Base-by-base conservation (phyloP, 192 early-diverging fungal genomes). In the Backusella australiensis region DNA sequence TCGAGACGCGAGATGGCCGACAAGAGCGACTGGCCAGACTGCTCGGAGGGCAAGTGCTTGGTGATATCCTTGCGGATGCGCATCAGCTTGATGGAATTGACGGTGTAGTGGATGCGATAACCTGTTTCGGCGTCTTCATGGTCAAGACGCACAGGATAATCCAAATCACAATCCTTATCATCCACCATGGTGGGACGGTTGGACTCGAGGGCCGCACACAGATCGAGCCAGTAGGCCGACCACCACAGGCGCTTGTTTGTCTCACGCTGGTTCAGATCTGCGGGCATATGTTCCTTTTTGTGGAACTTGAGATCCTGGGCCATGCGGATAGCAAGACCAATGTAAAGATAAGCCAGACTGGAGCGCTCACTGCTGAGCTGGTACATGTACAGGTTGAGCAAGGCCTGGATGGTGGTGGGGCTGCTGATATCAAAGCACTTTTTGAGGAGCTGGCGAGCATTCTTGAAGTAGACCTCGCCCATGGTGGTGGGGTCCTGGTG, bases 101-200 rank as follows among this genome's bases (percentile, higher is more conserved):
- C 82, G 59, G 76, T 74, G 29, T 78, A 83, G 36, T 80, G 72
- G 14, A 83, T 77, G 12, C 76, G 78, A 49, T 80, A 77, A 0
- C 82, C 82, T 12, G 79, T 78, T 34, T 83, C 82, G 15, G 75
- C 76, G 32, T 83, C 82, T 56, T 83, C 82, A n/a, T 34, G 67
- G 23, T 83, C 82, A 3, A 83, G 53, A 34, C 77, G 67, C 5
- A 72, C 46, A 5, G 82, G 82, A 29, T 83, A 83, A 49, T 83
- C 82, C 11, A 83, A 65, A 75, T 83, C 82, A 63, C 82, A 83
- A 14, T 83, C 82, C 34, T 83, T 83, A 21, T 83, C 82, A 36
- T 83, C 82, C 3, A 83, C 82, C 82, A 83, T 83, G 19, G 82
- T 83, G 9, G 82, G 82, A 26, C 82, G 76, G 52, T 83, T 83